These are phyloP conservation scores for Clavulina sp. DNA, from an alignment of 768 basidiomycete species.

Conservation along the genomic window DNA sequence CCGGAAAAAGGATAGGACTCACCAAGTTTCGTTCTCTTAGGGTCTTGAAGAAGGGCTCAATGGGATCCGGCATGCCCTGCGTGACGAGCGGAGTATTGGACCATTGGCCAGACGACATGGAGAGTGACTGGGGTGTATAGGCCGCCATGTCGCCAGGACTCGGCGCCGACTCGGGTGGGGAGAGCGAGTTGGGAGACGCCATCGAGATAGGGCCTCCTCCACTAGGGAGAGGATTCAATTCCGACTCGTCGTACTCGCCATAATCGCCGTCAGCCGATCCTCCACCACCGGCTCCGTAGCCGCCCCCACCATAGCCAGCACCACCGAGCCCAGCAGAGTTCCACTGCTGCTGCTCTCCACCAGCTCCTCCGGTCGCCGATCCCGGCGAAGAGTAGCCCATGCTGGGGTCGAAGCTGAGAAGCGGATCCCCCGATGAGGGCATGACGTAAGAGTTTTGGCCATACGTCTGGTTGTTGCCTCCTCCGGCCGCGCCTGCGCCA, in stretches of 20 bases:
- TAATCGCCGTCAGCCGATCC: not conserved
- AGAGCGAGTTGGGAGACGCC: too few relatives aligned
- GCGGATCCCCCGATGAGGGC: too few relatives aligned
- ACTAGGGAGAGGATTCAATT: not conserved
- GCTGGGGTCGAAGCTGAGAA: too few relatives aligned
- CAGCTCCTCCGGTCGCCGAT: too few relatives aligned
- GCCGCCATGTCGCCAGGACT: too few relatives aligned
- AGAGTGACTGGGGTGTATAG: too few relatives aligned
- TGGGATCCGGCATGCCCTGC: constrained; percentile 9
- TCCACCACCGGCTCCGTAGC: not conserved
- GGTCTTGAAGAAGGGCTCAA: constrained; percentile 13
- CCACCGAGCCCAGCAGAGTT: not conserved
- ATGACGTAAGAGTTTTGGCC: too few relatives aligned
- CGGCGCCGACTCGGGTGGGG: too few relatives aligned
- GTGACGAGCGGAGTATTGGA: constrained; percentile 3
- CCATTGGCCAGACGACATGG: constrained; percentile 9
- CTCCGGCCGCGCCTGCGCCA: too few relatives aligned
- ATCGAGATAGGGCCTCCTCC: not conserved
- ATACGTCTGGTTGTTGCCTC: too few relatives aligned
- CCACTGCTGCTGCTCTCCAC: not conserved
- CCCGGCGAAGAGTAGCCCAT: too few relatives aligned
- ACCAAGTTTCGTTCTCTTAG: constrained; percentile 13
- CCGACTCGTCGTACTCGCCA: not conserved
- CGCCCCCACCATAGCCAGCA: not conserved
- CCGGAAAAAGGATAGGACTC: constrained; percentile 4